Conservation (phyloP, 805 yeast genomes). For the Hanseniaspora hatyaiensis region DNA sequence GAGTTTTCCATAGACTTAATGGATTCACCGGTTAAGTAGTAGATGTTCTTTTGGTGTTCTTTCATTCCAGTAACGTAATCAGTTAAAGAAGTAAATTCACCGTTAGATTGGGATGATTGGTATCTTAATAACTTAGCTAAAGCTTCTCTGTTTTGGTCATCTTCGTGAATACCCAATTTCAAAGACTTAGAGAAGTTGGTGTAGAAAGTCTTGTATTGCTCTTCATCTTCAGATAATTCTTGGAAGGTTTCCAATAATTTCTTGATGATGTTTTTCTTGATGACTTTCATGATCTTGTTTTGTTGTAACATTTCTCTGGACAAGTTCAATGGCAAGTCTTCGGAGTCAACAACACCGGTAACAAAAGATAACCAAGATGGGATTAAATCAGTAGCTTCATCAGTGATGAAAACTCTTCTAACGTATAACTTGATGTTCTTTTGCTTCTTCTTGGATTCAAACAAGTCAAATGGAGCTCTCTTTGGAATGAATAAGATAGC, state of each 20-base stretch:
- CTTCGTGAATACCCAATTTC: constrained; percentile 98
- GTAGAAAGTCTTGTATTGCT: constrained; percentile 98
- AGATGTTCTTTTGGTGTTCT: constrained; percentile 98
- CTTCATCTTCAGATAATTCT: constrained; percentile 98
- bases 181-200: constrained; percentile 94
- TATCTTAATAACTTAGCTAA: constrained; percentile 93
- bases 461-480: constrained; percentile 98
- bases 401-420: constrained; percentile 98
- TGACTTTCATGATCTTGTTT: constrained; percentile 98
- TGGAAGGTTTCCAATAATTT: constrained; percentile 96
- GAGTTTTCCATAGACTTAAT: constrained; percentile 96
- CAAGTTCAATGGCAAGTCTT: constrained; percentile 97
- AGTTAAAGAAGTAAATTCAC: constrained; percentile 85
- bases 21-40: constrained; percentile 98
- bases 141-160: constrained; percentile 90
- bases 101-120: constrained; percentile 90
- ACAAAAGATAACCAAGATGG: constrained; percentile 98
- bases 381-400: constrained; percentile 96
- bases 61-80: constrained; percentile 99
- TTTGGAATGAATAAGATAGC: constrained; percentile 95
- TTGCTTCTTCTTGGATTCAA: constrained; percentile 98
- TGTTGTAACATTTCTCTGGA: constrained; percentile 99
- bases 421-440: constrained; percentile 96
- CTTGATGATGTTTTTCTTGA: constrained; percentile 98
- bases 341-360: constrained; percentile 99